Conservation (phyloP, 2,329 filamentous ascomycete species). For the Cladosporium cucumerinum region DNA sequence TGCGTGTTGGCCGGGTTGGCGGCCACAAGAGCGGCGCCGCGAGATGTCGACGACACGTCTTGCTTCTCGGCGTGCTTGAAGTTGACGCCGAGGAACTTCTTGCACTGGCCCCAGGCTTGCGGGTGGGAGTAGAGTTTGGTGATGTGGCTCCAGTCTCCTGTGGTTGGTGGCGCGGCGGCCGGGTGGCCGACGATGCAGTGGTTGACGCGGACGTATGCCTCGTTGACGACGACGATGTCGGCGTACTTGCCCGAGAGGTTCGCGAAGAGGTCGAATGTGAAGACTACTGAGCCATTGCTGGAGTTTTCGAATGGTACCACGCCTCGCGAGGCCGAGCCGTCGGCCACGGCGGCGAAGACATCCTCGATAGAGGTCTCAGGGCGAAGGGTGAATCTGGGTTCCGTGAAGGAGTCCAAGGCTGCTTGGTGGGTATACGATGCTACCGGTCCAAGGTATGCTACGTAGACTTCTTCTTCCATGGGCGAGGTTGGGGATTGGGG, state of each 20-base stretch:
- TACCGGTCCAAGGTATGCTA: constrained; percentile 61
- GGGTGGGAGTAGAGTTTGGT: constrained; percentile 85
- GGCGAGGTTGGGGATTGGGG: not conserved
- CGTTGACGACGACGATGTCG: constrained; percentile 72
- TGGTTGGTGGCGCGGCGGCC: not conserved
- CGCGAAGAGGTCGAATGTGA: constrained; percentile 84
- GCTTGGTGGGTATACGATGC: constrained; percentile 66
- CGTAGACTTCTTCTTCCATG: constrained; percentile 11
- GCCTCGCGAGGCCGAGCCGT: constrained; percentile 61
- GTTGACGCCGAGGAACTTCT: constrained; percentile 65
- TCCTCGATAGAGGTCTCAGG: constrained; percentile 55
- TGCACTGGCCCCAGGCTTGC: constrained; percentile 92
- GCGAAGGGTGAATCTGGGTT: constrained; percentile 29
- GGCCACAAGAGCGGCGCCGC: constrained; percentile 73
- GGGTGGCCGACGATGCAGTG: constrained; percentile 73
- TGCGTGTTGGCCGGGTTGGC: constrained; percentile 52
- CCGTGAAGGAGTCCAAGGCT: constrained; percentile 10
- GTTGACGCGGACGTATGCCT: constrained; percentile 82
- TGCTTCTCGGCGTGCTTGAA: constrained; percentile 74
- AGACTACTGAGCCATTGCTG: constrained; percentile 86
- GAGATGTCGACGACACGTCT: constrained; percentile 81
- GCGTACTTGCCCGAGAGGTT: constrained; percentile 64
- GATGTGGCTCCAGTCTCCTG: constrained; percentile 56
- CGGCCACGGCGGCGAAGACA: constrained; percentile 76
- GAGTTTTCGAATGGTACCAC: constrained; percentile 96